Percentiles rank a stretch among this genome's conserved stretches.
phyloP scores from a whole-genome alignment of 1,284 basidiomycete species.

The Vanrija pseudolonga region DNA sequence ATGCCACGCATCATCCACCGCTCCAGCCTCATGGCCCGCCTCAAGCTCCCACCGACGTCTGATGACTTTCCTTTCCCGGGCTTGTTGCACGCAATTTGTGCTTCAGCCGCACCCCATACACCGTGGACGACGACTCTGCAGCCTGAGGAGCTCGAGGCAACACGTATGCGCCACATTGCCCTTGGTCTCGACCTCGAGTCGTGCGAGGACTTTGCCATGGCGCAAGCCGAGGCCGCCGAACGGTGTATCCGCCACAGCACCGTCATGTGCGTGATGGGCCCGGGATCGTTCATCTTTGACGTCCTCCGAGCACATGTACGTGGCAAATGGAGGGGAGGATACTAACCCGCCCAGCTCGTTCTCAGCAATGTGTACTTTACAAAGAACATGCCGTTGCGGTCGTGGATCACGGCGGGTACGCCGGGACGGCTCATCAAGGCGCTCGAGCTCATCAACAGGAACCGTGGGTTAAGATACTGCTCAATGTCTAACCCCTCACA shows the following conservation, averaged over 20 bases:
- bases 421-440: constrained; percentile 32
- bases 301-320: constrained; percentile 33
- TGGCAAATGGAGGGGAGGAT: not conserved
- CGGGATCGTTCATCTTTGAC: constrained; percentile 33
- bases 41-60: constrained; percentile 49
- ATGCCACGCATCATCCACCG: constrained; percentile 46
- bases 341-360: constrained; percentile 22
- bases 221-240: constrained; percentile 35
- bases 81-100: constrained; percentile 51
- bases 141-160: constrained; percentile 28
- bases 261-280: constrained; percentile 28
- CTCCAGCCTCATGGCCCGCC: constrained; percentile 40
- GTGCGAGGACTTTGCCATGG: constrained; percentile 39
- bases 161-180: constrained; percentile 19
- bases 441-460: constrained; percentile 34
- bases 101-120: constrained; percentile 45
- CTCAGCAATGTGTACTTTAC: constrained; percentile 30
- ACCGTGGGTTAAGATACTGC: constrained; percentile 2
- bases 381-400: constrained; percentile 34
- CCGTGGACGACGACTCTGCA: constrained; percentile 37
- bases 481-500: not conserved
- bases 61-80: constrained; percentile 48
- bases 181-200: constrained; percentile 27
- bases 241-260: constrained; percentile 26
- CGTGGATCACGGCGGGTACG: constrained; percentile 30